Conservation (phyloP, 75 land plant species). For the Picea sitchensis region DNA sequence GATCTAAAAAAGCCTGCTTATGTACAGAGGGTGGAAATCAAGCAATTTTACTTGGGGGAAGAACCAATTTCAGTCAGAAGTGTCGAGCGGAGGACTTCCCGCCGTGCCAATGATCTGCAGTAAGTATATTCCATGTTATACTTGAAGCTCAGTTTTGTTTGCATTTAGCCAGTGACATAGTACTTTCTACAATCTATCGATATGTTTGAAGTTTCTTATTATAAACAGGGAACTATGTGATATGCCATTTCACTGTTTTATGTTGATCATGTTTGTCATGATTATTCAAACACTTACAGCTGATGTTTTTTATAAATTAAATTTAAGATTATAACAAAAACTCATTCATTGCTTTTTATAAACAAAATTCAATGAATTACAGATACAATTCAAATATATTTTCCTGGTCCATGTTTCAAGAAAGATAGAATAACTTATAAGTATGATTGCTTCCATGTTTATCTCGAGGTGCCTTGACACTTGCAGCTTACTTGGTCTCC, state of each 20-base stretch:
- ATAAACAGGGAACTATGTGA: background rate
- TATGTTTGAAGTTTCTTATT: background rate
- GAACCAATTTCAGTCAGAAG: slow-evolving; percentile 92
- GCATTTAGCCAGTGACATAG: too few species aligned
- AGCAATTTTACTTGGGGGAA: slow-evolving; percentile 92
- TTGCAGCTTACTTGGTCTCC: background rate
- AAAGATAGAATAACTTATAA: too few species aligned
- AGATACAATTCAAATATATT: too few species aligned
- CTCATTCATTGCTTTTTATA: too few species aligned
- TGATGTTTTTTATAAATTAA: background rate
- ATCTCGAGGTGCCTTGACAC: background rate
- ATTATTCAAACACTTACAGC: background rate
- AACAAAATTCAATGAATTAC: too few species aligned
- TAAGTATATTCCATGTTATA: slow-evolving; percentile 30
- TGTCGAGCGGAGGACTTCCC: slow-evolving; percentile 93
- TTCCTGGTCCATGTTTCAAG: too few species aligned
- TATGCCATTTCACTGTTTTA: background rate
- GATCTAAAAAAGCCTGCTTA: slow-evolving; percentile 84
- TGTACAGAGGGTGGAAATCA: slow-evolving; percentile 83
- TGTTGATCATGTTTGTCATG: background rate
- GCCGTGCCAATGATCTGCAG: slow-evolving; percentile 95
- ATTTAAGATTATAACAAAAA: too few species aligned
- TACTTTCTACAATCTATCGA: background rate
- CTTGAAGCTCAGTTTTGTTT: too few species aligned
- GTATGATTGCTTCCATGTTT: too few species aligned